phyloP scores from a whole-genome alignment of 495 filamentous ascomycete genomes.

The Opeltia flavorubescens region DNA sequence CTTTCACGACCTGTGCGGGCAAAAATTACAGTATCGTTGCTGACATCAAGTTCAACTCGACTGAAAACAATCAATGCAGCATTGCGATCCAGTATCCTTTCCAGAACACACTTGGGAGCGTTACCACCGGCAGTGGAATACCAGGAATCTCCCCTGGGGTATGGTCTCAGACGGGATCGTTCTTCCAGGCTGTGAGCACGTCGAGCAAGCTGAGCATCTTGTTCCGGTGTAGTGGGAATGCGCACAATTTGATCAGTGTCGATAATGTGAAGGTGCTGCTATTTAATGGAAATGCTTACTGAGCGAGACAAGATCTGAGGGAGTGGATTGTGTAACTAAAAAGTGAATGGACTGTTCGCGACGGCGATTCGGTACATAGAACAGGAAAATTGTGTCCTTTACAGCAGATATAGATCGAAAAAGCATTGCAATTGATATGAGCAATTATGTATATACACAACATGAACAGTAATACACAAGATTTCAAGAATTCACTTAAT shows the following conservation, averaged over 20 bases:
- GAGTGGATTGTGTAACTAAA: too few species aligned
- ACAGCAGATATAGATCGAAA: too few species aligned
- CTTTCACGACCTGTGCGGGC: neutral
- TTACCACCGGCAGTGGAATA: neutral
- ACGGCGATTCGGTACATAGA: too few species aligned
- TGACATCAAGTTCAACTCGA: neutral
- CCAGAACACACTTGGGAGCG: neutral
- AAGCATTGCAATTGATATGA: too few species aligned
- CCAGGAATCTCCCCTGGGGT: neutral
- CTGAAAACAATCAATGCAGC: neutral
- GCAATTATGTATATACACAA: too few species aligned
- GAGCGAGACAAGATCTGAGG: too few species aligned
- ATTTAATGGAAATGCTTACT: neutral
- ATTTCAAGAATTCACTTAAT: too few species aligned
- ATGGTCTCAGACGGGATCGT: neutral
- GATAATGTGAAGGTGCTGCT: neutral
- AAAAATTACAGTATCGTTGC: neutral
- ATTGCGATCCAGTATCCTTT: neutral
- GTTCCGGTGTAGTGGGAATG: neutral
- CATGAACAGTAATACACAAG: too few species aligned
- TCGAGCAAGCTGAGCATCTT: neutral
- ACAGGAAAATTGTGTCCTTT: too few species aligned
- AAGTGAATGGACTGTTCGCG: too few species aligned
- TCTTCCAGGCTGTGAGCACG: constrained; percentile 1
- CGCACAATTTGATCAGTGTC: neutral